Evolutionary conservation across 169 alveolate genomes (phyloP), one percentile per base, ranked within the genome.

Genomic region (Cryptosporidium viatorum): DNA sequence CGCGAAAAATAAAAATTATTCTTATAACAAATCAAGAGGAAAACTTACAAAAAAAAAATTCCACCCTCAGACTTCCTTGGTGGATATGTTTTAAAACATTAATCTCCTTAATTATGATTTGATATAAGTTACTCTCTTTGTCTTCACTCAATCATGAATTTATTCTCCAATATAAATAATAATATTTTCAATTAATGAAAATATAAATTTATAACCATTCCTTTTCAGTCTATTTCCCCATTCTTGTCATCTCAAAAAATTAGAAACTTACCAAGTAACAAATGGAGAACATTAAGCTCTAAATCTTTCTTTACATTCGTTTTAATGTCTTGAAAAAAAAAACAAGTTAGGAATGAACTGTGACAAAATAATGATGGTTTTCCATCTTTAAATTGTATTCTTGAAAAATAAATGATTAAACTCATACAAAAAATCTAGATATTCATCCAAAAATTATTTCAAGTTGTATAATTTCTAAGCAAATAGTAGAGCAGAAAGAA

Each of bases 61-160:
- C 71, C 71, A 65, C 71, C 71, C 26, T 65, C 71, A 10, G 1
- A 65, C 71, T 65, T 65, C 71, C 71, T n/a, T 65, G 71, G 71
- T 29, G 71, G 71, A 65, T 55, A 55, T n/a, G 26, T 65, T 31
- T 65, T 65, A 35, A 35, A 37, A 0, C 31, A 8, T 14, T 21
- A 21, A 12, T n/a, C 50, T 33, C 41, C 50, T 33, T 10, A n/a
- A 33, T 33, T 6, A n/a, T 23, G 33, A 35, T 16, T 65, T 37
- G 29, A n/a, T 16, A 3, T 21, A 14, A 65, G 50, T 9, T 3
- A 60, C 4, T 12, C 3, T 26, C 0, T 16, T 10, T 10, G 12
- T 33, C 50, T 33, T 65, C 18, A 29, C 26, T 65, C 71, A 65
- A n/a, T 18, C 71, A 65, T 31, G 43, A 31, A 59, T 26, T 10